Evolutionary conservation across 116 monocot genomes (phyloP).

Genomic region (Phalaenopsis hybrid): DNA sequence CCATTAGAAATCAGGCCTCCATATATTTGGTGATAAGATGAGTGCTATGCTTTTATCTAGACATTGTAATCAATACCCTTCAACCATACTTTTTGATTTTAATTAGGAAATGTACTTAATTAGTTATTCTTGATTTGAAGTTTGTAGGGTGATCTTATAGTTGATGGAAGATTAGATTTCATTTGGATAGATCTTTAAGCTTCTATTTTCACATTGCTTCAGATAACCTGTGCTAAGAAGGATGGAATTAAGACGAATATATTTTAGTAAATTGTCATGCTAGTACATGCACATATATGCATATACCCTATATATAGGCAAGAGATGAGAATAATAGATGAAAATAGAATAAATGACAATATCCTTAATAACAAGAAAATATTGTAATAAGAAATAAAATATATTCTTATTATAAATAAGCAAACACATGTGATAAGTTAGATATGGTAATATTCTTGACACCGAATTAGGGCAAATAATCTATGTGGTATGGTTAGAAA

Average conservation of each 20-base stretch:
- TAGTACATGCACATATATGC: neutral
- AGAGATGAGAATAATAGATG: neutral
- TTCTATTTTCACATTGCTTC: neutral
- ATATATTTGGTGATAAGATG: neutral
- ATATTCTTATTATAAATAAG: neutral
- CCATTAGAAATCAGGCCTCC: neutral
- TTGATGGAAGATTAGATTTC: neutral
- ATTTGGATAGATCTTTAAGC: neutral
- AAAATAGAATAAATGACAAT: neutral
- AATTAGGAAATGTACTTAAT: slow-evolving; percentile 3
- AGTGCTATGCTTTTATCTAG: neutral
- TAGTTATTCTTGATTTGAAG: neutral
- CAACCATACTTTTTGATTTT: neutral
- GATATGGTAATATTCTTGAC: neutral
- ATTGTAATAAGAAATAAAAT: neutral
- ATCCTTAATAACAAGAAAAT: neutral
- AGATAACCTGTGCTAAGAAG: neutral
- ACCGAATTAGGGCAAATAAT: too few species aligned
- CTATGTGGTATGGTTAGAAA: too few species aligned
- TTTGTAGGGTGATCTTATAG: neutral
- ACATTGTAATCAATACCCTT: neutral
- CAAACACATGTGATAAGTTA: neutral
- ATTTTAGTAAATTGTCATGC: neutral
- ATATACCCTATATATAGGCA: neutral
- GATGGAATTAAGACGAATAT: neutral